These are phyloP conservation scores for Fomitopsis serialis DNA, from an alignment of 768 basidiomycete genomes.

Conservation along the genomic window DNA sequence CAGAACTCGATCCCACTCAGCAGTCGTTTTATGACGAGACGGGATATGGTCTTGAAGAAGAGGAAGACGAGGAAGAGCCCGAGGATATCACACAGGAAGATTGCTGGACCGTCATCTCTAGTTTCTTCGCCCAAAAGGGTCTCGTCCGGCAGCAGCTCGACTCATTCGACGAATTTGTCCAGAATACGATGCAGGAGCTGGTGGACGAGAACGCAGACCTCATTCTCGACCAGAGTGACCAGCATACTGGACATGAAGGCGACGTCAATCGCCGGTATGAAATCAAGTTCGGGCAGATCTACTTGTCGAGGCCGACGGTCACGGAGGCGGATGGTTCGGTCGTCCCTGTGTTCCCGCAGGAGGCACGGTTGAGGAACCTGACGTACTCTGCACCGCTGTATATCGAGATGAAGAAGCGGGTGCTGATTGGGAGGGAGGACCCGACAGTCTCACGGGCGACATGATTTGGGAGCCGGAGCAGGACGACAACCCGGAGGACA, in stretches of 20 bases:
- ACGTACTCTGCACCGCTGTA: slow-evolving; percentile 96
- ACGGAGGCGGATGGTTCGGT: slow-evolving; percentile 95
- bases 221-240: slow-evolving; percentile 93
- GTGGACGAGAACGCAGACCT: slow-evolving; percentile 96
- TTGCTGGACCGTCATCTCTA: slow-evolving; percentile 93
- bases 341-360: slow-evolving; percentile 93
- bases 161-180: slow-evolving; percentile 98
- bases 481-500: slow-evolving; percentile 56
- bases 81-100: slow-evolving; percentile 89
- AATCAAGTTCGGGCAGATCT: slow-evolving; percentile 97
- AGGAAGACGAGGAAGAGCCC: slow-evolving; percentile 51
- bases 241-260: slow-evolving; percentile 83
- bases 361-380: slow-evolving; percentile 89
- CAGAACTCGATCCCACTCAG: slow-evolving; percentile 20
- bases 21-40: slow-evolving; percentile 47
- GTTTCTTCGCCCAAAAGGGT: slow-evolving; percentile 96
- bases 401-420: slow-evolving; percentile 90
- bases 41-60: slow-evolving; percentile 46
- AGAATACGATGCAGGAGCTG: slow-evolving; percentile 98
- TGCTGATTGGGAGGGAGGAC: slow-evolving; percentile 76
- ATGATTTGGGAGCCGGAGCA: slow-evolving; percentile 71
- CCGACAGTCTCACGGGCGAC: slow-evolving; percentile 78
- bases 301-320: slow-evolving; percentile 89
- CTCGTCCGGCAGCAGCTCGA: slow-evolving; percentile 97
- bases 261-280: slow-evolving; percentile 89